phyloP scores from a whole-genome alignment of 2,329 filamentous ascomycete species.

The Talaromyces albobiverticillius region DNA sequence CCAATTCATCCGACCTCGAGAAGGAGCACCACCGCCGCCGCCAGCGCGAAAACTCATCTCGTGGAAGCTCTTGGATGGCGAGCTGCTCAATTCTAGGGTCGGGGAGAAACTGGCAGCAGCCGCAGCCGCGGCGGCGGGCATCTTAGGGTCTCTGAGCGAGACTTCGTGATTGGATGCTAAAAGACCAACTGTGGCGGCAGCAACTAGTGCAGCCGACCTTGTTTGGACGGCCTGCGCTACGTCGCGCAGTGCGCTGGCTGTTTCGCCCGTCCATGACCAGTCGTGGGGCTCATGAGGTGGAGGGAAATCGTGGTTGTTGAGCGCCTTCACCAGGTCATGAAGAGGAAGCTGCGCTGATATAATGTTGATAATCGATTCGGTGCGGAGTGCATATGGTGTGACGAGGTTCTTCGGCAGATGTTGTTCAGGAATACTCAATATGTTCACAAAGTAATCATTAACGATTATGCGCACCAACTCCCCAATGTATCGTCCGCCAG shows the following conservation, averaged over 20 bases:
- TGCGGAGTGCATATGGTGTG: slow-evolving; percentile 5
- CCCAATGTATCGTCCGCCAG: slow-evolving; percentile 14
- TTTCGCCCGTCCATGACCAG: slow-evolving; percentile 14
- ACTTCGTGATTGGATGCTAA: slow-evolving; percentile 15
- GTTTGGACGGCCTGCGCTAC: slow-evolving; percentile 11
- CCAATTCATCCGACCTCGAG: not conserved
- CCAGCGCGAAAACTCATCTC: slow-evolving; percentile 9
- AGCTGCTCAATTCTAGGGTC: slow-evolving; percentile 1
- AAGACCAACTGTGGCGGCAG: slow-evolving; percentile 14
- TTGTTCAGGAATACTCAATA: slow-evolving; percentile 6
- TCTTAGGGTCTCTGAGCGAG: slow-evolving; percentile 4
- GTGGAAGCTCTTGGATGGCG: slow-evolving; percentile 14
- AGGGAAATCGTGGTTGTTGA: slow-evolving; percentile 7
- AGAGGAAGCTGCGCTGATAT: slow-evolving; percentile 6
- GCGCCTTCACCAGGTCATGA: not conserved
- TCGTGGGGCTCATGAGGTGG: not conserved
- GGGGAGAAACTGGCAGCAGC: slow-evolving; percentile 25
- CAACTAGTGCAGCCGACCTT: slow-evolving; percentile 14
- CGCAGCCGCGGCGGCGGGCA: not conserved
- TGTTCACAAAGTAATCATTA: slow-evolving; percentile 13
- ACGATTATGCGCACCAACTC: slow-evolving; percentile 14
- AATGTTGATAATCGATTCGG: slow-evolving; percentile 12
- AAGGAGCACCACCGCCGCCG: not conserved
- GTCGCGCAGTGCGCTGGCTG: slow-evolving; percentile 10
- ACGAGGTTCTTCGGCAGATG: slow-evolving; percentile 3